phyloP scores from a whole-genome alignment of 169 alveolate species.

The Plasmodium inui region DNA sequence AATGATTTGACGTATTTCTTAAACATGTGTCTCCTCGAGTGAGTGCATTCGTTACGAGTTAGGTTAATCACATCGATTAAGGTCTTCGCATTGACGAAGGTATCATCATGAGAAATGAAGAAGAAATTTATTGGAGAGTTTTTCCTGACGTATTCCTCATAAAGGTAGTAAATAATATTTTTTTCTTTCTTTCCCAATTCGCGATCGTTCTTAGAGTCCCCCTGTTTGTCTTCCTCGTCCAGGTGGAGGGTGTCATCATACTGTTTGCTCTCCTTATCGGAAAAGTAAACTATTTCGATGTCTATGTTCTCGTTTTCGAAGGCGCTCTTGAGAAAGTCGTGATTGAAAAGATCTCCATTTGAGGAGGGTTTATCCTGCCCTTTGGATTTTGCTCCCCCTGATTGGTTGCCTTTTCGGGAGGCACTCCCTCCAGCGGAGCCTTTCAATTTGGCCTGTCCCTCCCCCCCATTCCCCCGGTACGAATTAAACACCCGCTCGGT shows the following conservation, averaged over 20 bases:
- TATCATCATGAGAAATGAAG: constrained; percentile 46
- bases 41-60: constrained; percentile 48
- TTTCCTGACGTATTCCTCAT: constrained; percentile 57
- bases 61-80: constrained; percentile 69
- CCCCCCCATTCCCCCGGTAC: neutral
- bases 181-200: constrained; percentile 16
- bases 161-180: constrained; percentile 33
- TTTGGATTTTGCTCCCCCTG: neutral
- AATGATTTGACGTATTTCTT: constrained; percentile 24
- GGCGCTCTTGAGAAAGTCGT: constrained; percentile 25
- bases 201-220: neutral
- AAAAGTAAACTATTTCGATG: constrained; percentile 15
- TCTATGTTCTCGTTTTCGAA: constrained; percentile 27
- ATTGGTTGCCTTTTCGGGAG: neutral
- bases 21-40: constrained; percentile 52
- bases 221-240: neutral
- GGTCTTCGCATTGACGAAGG: constrained; percentile 57
- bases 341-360: neutral
- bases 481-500: constrained; percentile 3
- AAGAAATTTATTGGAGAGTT: constrained; percentile 24
- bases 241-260: constrained; percentile 15
- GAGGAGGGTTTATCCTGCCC: neutral
- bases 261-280: constrained; percentile 32
- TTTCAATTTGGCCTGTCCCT: constrained; percentile 1
- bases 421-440: neutral